phyloP scores from a whole-genome alignment of 495 filamentous ascomycete species.

The Xylaria flabelliformis region DNA sequence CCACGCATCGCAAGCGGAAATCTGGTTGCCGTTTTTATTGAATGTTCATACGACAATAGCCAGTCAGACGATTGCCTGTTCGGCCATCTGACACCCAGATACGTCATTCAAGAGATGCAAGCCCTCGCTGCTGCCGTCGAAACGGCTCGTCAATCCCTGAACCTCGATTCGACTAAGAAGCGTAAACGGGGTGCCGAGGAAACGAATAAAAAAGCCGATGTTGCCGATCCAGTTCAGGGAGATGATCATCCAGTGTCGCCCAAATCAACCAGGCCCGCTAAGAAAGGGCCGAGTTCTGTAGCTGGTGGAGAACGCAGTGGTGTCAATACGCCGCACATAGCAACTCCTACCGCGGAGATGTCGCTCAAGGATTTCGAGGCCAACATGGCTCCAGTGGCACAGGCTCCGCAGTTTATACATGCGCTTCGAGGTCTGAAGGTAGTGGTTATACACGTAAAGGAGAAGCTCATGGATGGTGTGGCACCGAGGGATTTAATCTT shows the following conservation, averaged over 20 bases:
- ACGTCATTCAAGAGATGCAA: conserved; percentile 76
- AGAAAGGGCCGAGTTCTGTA: conserved; percentile 22
- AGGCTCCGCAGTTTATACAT: conserved; percentile 25
- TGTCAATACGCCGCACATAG: conserved; percentile 42
- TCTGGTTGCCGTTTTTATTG: conserved; percentile 85
- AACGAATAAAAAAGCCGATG: conserved; percentile 21
- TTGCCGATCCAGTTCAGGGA: conserved; percentile 3
- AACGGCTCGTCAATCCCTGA: conserved; percentile 43
- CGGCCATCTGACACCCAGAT: conserved; percentile 85
- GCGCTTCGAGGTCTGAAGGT: conserved; percentile 62
- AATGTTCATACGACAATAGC: conserved; percentile 87
- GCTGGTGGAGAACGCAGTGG: conserved; percentile 27
- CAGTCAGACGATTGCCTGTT: conserved; percentile 77
- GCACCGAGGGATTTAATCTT: conserved; percentile 69
- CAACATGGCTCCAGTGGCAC: background rate
- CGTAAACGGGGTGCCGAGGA: conserved; percentile 46
- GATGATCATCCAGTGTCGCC: conserved; percentile 50
- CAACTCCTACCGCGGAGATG: conserved; percentile 47
- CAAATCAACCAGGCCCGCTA: conserved; percentile 40
- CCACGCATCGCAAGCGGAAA: conserved; percentile 73
- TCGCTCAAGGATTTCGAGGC: conserved; percentile 43
- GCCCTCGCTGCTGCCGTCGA: conserved; percentile 71
- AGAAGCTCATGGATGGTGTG: conserved; percentile 69
- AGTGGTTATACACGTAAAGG: conserved; percentile 84
- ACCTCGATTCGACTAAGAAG: conserved; percentile 45